Evolutionary conservation across 2,329 filamentous ascomycete genomes (phyloP).

Genomic region (Fonsecaea erecta): DNA sequence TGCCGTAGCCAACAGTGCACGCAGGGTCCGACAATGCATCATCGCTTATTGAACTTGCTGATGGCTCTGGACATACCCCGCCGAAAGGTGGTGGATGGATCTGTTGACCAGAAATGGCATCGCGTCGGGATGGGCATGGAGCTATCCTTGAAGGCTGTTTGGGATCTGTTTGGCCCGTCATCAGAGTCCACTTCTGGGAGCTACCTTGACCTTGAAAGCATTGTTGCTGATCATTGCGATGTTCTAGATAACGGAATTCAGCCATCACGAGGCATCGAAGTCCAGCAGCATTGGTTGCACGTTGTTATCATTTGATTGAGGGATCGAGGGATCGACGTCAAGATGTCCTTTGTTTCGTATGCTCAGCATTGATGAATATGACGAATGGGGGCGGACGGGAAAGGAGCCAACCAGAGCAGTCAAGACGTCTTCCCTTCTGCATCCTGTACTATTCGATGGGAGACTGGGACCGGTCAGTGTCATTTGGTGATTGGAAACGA

Average conservation of each 20-base stretch:
- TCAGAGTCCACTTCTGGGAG: not conserved
- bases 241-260: not conserved
- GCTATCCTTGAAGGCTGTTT: not conserved
- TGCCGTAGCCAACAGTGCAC: slow-evolving; percentile 4
- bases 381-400: not conserved
- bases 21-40: slow-evolving; percentile 11
- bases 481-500: not conserved
- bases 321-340: not conserved
- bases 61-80: slow-evolving; percentile 24
- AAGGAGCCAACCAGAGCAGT: not conserved
- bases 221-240: not conserved
- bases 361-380: not conserved
- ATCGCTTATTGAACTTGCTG: slow-evolving; percentile 11
- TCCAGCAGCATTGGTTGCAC: not conserved
- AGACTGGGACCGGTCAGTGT: not conserved
- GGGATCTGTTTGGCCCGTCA: slow-evolving; percentile 12
- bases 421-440: not conserved
- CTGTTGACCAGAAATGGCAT: slow-evolving; percentile 33
- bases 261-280: not conserved
- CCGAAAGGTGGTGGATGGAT: slow-evolving; percentile 26
- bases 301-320: not conserved
- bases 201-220: not conserved
- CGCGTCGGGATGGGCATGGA: slow-evolving; percentile 17
- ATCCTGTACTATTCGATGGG: not conserved
- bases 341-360: not conserved